Evolutionary conservation across 2,329 filamentous ascomycete species (phyloP), one percentile per base, ranked within the genome.

Genomic region (Fusarium solani-melongenae): DNA sequence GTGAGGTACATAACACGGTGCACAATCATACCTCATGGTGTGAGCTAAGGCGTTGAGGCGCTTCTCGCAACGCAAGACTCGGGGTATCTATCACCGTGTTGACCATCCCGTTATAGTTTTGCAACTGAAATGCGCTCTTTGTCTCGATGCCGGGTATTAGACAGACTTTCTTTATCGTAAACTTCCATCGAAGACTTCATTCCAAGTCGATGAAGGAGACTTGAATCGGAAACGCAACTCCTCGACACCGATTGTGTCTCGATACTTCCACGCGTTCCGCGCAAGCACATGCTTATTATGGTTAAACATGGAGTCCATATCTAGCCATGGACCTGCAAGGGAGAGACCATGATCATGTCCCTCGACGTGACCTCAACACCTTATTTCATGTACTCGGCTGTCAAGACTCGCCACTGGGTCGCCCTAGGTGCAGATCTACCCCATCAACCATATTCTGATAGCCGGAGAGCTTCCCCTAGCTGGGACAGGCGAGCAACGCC

Each of bases 401-500:
- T 44, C n/a, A 24, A 22, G 49, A 15, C 22, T 69, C 22, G 34
- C 31, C 44, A 31, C 55, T 44, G 17, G 38, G 9, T 17, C 11
- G 56, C 56, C 38, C 14, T 34, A 20, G 61, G 27, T 24, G 46
- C 38, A 51, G 46, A 56, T 62, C 34, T 59, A 38, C 61, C 62
- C 53, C 41, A 57, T 65, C 17, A 27, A 56, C 38, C 34, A 34
- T 51, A 36, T 20, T 44, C 49, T 41, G 46, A 31, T 22, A 17
- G 14, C 22, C n/a, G 5, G 22, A 27, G 27, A 33, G 24, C 27
- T 11, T 44, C 20, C 22, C 61, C 27, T 49, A 11, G 20, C 56
- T 57, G 53, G 59, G 46, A 58, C 62, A 36, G 12, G 34, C 36
- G 44, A 57, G 36, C 61, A 59, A 53, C 31, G 46, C 59, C 59